Conservation (phyloP, 2,329 filamentous ascomycete species). For the Fusarium tjaetaba region DNA sequence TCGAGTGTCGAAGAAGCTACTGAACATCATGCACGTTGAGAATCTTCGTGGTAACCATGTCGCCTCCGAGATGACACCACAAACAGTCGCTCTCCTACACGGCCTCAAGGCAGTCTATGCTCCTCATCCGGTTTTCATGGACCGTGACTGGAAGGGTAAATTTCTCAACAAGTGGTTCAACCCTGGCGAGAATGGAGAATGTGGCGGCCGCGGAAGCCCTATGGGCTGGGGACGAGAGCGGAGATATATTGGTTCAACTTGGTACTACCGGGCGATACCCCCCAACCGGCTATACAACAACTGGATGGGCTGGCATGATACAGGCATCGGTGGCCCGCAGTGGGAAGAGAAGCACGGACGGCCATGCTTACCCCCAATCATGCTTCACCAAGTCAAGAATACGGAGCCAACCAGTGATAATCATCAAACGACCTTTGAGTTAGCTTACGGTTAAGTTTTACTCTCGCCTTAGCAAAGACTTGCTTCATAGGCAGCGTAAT, state of each 20-base stretch:
- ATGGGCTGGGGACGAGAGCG: conserved; percentile 69
- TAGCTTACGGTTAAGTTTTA: conserved; percentile 50
- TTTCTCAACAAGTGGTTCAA: conserved; percentile 69
- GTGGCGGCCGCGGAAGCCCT: conserved; percentile 64
- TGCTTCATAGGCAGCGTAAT: background rate
- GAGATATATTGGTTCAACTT: conserved; percentile 67
- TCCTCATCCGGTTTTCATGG: conserved; percentile 82
- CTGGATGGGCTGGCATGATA: conserved; percentile 70
- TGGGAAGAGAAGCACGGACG: conserved; percentile 68
- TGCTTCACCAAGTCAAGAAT: conserved; percentile 70
- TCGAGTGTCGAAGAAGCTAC: conserved; percentile 74
- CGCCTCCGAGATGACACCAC: conserved; percentile 82
- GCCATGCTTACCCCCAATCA: conserved; percentile 66
- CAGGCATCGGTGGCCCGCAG: conserved; percentile 60
- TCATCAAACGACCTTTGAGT: conserved; percentile 51
- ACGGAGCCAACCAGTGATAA: conserved; percentile 61
- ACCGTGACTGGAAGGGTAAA: conserved; percentile 72
- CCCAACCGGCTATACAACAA: conserved; percentile 70
- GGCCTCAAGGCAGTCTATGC: conserved; percentile 82
- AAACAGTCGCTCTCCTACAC: conserved; percentile 77
- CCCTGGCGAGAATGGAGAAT: conserved; percentile 63
- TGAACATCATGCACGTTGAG: conserved; percentile 82
- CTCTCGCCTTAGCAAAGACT: background rate
- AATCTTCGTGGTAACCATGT: conserved; percentile 79
- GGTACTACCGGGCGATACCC: conserved; percentile 68